A percentile compares a stretch with the other conserved stretches of the same genome.
Conservation (phyloP, 2,329 filamentous ascomycete species). For the Ceratocystiopsis sp. region DNA sequence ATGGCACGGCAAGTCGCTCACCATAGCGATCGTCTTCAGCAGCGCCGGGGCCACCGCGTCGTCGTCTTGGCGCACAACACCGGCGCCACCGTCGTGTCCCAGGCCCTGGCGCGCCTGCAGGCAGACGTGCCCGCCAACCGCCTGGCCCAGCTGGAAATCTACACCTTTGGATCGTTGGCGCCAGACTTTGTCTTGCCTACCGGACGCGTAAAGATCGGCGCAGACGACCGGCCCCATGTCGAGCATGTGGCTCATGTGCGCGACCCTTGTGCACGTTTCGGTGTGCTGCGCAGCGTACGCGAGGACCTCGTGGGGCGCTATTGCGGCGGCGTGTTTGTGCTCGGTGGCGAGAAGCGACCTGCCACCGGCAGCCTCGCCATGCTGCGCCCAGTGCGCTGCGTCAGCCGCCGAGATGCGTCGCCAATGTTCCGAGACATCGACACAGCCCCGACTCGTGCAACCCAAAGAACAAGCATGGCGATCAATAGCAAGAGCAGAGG, state of each 20-base stretch:
- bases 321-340: conserved; percentile 22
- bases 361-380: too few relatives aligned
- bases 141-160: conserved; percentile 23
- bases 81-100: conserved; percentile 19
- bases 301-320: conserved; percentile 20
- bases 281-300: conserved; percentile 19
- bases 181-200: conserved; percentile 21
- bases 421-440: too few relatives aligned
- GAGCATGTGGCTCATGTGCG: conserved; percentile 20
- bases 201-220: conserved; percentile 2
- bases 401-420: too few relatives aligned
- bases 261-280: conserved; percentile 23
- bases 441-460: too few relatives aligned
- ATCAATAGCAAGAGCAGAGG: too few relatives aligned
- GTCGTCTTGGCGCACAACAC: conserved; percentile 24
- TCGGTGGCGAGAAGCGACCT: conserved; percentile 8
- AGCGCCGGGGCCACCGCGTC: conserved; percentile 12
- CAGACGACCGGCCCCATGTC: conserved; percentile 13
- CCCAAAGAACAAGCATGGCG: too few relatives aligned
- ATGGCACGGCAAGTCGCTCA: conserved; percentile 7
- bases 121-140: conserved; percentile 20
- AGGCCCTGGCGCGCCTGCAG: conserved; percentile 20
- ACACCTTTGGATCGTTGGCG: conserved; percentile 25
- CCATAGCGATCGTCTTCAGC: too few relatives aligned
- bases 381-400: too few relatives aligned